These are phyloP conservation scores for Crithidia thermophila DNA, from an alignment of 208 protist species.

Conservation along the genomic window DNA sequence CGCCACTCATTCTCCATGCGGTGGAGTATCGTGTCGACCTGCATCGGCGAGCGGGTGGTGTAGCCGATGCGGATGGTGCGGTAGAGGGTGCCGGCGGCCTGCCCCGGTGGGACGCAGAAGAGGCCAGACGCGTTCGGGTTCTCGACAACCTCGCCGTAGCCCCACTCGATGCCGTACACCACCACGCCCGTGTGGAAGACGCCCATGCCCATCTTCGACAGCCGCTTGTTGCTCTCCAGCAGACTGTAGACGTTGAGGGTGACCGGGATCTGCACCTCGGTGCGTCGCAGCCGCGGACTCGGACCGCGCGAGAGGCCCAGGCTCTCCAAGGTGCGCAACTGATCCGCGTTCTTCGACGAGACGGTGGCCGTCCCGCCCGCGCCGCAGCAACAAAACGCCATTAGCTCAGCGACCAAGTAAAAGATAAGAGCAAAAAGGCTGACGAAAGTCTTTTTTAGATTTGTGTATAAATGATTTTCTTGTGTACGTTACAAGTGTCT, in stretches of 20 bases:
- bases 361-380: neutral
- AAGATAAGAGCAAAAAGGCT: no score
- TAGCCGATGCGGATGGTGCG: conserved; percentile 70
- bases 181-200: conserved; percentile 91
- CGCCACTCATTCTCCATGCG: conserved; percentile 89
- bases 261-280: conserved; percentile 54
- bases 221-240: conserved; percentile 58
- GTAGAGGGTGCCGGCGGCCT: conserved; percentile 70
- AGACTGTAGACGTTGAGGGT: conserved; percentile 88
- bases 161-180: conserved; percentile 91
- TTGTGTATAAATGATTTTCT: no score
- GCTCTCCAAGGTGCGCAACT: conserved; percentile 23
- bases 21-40: conserved; percentile 89
- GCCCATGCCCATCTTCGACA: conserved; percentile 80
- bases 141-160: conserved; percentile 84
- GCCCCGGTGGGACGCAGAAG: conserved; percentile 76
- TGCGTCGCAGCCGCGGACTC: conserved; percentile 36
- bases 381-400: conserved; percentile 70
- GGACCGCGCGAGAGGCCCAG: conserved; percentile 45
- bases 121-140: conserved; percentile 68
- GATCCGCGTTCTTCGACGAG: conserved; percentile 30
- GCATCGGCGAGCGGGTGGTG: conserved; percentile 77
- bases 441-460: no score
- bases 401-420: no score
- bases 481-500: no score